These are phyloP conservation scores for Trypanosoma vivax DNA, from an alignment of 208 protist species.

Conservation along the genomic window DNA sequence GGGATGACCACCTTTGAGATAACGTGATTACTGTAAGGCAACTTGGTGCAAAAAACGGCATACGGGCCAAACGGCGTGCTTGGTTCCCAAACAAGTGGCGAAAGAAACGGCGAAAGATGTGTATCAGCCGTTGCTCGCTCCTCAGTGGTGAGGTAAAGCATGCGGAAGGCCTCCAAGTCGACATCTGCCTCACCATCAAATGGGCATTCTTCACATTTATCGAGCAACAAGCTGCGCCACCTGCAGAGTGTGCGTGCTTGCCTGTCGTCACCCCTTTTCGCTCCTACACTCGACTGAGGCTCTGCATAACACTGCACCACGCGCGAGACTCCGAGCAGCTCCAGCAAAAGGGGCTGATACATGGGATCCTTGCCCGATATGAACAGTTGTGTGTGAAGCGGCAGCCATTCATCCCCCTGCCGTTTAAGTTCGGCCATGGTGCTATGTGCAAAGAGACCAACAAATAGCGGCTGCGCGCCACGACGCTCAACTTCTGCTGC, in stretches of 20 bases:
- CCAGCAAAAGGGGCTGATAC: conserved; percentile 66
- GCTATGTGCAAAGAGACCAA: conserved; percentile 6
- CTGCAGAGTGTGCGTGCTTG: conserved; percentile 3
- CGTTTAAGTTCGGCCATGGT: neutral
- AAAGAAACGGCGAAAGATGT: conserved; percentile 1
- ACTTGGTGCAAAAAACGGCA: conserved; percentile 18
- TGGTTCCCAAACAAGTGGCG: conserved; percentile 8
- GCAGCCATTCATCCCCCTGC: conserved; percentile 1
- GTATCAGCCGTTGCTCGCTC: conserved; percentile 4
- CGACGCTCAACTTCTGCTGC: conserved; percentile 44
- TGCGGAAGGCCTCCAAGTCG: neutral
- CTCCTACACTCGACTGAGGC: neutral
- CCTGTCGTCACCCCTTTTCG: conserved; percentile 5
- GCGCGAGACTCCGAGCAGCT: conserved; percentile 43
- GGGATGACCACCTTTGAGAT: conserved; percentile 59
- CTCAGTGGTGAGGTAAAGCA: conserved; percentile 7
- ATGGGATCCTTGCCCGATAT: conserved; percentile 67
- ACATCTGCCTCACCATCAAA: neutral
- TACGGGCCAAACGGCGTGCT: conserved; percentile 19
- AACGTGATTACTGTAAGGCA: conserved; percentile 38
- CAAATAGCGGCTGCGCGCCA: conserved; percentile 43
- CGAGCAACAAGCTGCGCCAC: conserved; percentile 17
- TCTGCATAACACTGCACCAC: conserved; percentile 73
- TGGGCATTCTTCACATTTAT: neutral
- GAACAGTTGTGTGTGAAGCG: conserved; percentile 22